Evolutionary conservation across 169 alveolate species (phyloP).

Genomic region (Cryptosporidium bovis): DNA sequence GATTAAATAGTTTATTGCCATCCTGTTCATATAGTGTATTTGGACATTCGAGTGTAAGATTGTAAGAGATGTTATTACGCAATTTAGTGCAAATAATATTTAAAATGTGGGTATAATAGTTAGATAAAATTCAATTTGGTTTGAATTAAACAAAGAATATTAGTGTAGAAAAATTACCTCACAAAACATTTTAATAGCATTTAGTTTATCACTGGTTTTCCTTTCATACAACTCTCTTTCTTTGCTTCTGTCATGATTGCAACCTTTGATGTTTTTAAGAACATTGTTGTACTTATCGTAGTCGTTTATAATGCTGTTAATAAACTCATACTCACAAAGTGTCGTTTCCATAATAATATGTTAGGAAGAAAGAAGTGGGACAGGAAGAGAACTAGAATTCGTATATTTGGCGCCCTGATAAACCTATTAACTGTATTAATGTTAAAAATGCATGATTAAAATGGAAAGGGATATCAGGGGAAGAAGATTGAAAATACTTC

Average conservation of each 20-base stretch:
- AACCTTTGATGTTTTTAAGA: slow-evolving; percentile 8
- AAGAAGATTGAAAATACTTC: too few species aligned
- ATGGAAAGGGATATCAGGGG: too few species aligned
- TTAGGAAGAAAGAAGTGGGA: background rate
- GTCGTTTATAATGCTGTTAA: slow-evolving; percentile 4
- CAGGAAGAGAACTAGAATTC: background rate
- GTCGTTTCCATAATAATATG: slow-evolving; percentile 46
- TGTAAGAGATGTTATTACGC: too few species aligned
- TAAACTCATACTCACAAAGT: slow-evolving; percentile 20
- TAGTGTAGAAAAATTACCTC: slow-evolving; percentile 20
- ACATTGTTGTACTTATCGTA: slow-evolving; percentile 16
- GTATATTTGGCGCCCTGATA: too few species aligned
- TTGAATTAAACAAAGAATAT: background rate
- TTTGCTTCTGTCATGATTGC: slow-evolving; percentile 64
- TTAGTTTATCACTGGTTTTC: slow-evolving; percentile 38
- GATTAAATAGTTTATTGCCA: slow-evolving; percentile 26
- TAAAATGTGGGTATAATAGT: too few species aligned
- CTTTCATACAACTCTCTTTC: slow-evolving; percentile 71
- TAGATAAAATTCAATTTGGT: background rate
- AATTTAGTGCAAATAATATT: too few species aligned
- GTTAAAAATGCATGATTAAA: too few species aligned
- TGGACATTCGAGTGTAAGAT: too few species aligned
- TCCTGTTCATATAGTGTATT: slow-evolving; percentile 22
- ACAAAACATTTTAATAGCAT: slow-evolving; percentile 57
- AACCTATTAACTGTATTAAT: too few species aligned